phyloP scores from a whole-genome alignment of 2,329 filamentous ascomycete genomes.

The Colletotrichum zoysiae region DNA sequence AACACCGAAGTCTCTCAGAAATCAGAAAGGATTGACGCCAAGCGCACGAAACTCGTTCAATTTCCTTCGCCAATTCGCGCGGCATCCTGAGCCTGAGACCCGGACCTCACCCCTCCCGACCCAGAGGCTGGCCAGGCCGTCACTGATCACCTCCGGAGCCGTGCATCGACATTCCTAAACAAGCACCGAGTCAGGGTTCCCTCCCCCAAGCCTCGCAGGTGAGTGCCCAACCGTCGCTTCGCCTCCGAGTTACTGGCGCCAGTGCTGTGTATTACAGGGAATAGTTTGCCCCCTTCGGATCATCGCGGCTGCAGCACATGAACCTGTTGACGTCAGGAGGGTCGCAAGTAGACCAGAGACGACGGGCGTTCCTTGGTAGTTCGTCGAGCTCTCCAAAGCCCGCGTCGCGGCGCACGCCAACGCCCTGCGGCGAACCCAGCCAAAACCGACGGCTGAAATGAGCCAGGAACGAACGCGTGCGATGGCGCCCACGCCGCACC shows the following conservation, averaged over 20 bases:
- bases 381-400: not conserved
- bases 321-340: constrained; percentile 7
- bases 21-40: not conserved
- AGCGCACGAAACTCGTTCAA: constrained; percentile 7
- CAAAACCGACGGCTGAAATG: not conserved
- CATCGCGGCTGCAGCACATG: constrained; percentile 1
- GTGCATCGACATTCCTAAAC: constrained; percentile 31
- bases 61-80: not conserved
- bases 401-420: not conserved
- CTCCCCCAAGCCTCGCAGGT: not conserved
- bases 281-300: constrained; percentile 11
- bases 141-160: constrained; percentile 31
- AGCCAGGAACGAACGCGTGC: constrained; percentile 1
- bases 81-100: constrained; percentile 41
- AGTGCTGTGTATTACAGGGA: not conserved
- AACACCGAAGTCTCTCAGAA: not conserved
- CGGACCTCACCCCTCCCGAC: constrained; percentile 34
- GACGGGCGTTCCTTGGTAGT: not conserved
- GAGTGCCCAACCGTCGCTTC: not conserved
- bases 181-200: constrained; percentile 31
- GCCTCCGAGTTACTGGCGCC: not conserved
- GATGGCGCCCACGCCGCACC: not conserved
- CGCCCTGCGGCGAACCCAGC: not conserved
- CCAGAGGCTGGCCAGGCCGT: constrained; percentile 8
- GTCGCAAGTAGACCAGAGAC: constrained; percentile 22